Evolutionary conservation across 202 grass and related monocot species (phyloP), one percentile per base, ranked within the genome.

Genomic region (Carex sylvatica): DNA sequence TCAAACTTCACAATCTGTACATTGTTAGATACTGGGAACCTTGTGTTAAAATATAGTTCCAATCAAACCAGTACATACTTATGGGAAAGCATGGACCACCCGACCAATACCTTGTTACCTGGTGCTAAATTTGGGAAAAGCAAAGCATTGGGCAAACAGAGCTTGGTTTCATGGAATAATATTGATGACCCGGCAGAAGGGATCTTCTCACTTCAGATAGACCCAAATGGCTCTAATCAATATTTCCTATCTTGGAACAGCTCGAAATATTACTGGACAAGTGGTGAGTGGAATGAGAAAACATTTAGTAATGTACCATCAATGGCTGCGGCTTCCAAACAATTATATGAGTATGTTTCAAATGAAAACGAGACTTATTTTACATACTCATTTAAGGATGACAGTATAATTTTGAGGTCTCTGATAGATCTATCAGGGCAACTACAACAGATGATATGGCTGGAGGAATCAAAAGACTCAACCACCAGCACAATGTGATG

Each of bases 11-110:
- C 62, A 12, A 61, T 65, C 51, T 80, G 86, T 5, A 36, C 47
- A 16, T 73, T 92, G 19, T 61, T 92, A 0, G 84, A 89, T 74
- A 89, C 62, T 9, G 90, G 90, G 28, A 92, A 92, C 55, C 70
- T 89, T 18, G 78, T 89, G 5, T 49, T 89, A 23, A 7, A 10
- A 46, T 1, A 70, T 0, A 19, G 9, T 22, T 13, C 55, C 31
- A 79, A 33, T 68, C 42, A 42, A 23, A 62, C 65, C 18, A 58
- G 9, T 35, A 40, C 72, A 30, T 10, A 46, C 11, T 66, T 88
- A 18, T 97, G 91, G 91, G 85, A 91, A 75, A 97, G 91, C 87
- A 89, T 93, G 0, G 84, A 97, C 15, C 33, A 97, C 35, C 88
- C 85, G 8, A 88, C 89, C 0, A 79, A 97, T 86, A 93, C 85